Evolutionary conservation across 306 rosid genomes (phyloP).

Genomic region (Castanea mollissima): DNA sequence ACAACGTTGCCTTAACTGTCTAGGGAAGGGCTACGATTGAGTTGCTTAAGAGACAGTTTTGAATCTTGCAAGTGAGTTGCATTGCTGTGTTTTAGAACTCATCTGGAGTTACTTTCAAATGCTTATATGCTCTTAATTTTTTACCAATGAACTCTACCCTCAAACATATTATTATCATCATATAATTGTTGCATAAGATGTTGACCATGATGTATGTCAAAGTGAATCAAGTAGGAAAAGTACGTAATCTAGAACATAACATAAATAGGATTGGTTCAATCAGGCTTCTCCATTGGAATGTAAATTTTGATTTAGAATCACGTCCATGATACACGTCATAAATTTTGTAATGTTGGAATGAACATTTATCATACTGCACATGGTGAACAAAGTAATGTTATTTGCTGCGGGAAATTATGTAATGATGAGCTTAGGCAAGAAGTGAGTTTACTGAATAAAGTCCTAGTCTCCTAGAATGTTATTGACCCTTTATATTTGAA

Average conservation of each 20-base stretch:
- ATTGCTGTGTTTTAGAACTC: not conserved
- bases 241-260: not conserved
- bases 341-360: not conserved
- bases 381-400: not conserved
- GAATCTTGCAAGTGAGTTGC: slow-evolving; percentile 3
- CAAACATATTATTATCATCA: not conserved
- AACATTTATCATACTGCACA: not conserved
- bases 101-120: not conserved
- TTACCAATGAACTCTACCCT: not conserved
- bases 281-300: not conserved
- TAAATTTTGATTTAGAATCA: not conserved
- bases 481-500: not conserved
- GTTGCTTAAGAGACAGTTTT: not conserved
- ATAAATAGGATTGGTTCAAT: not conserved
- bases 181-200: not conserved
- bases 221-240: not conserved
- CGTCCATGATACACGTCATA: not conserved
- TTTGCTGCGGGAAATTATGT: not conserved
- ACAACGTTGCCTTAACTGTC: slow-evolving; percentile 79
- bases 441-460: not conserved
- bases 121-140: not conserved
- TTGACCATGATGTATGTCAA: not conserved
- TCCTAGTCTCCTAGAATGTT: not conserved
- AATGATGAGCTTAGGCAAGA: not conserved
- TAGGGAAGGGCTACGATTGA: slow-evolving; percentile 78